These are phyloP conservation scores for Bassia scoparia DNA, from an alignment of 148 eudicot species.

Conservation along the genomic window DNA sequence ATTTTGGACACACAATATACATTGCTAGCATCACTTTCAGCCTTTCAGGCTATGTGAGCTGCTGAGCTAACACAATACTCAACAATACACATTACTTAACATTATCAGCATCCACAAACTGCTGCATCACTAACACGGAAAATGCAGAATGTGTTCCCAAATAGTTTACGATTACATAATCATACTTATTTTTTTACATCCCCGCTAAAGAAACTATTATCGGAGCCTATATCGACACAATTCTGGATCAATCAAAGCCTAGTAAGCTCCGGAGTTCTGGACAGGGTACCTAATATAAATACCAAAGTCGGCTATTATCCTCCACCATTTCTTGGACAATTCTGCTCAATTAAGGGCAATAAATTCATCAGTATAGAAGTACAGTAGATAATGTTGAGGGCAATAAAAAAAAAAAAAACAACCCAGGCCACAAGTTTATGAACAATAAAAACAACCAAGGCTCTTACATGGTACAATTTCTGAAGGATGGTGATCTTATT, in stretches of 20 bases:
- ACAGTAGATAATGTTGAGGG: background rate
- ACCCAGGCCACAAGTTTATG: background rate
- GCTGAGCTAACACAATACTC: background rate
- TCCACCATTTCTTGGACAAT: conserved; percentile 8
- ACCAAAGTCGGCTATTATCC: background rate
- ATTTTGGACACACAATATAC: background rate
- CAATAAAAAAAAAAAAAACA: too few species aligned
- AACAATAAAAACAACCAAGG: background rate
- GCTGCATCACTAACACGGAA: conserved; percentile 4
- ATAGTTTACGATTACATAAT: background rate
- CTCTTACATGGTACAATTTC: conserved; percentile 31
- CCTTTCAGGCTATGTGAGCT: background rate
- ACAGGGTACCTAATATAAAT: background rate
- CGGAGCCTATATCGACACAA: background rate
- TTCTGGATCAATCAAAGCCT: background rate
- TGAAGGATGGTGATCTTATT: conserved; percentile 8
- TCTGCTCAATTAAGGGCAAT: conserved; percentile 22
- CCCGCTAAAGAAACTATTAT: background rate
- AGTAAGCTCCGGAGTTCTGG: background rate
- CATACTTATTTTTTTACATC: conserved; percentile 9
- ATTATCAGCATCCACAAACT: conserved; percentile 13
- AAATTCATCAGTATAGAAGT: background rate
- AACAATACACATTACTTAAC: conserved; percentile 1
- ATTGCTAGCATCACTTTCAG: background rate
- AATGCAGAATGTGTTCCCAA: conserved; percentile 16